These are phyloP conservation scores for Lenzites betulinus DNA, from an alignment of 768 basidiomycete genomes.

Conservation along the genomic window DNA sequence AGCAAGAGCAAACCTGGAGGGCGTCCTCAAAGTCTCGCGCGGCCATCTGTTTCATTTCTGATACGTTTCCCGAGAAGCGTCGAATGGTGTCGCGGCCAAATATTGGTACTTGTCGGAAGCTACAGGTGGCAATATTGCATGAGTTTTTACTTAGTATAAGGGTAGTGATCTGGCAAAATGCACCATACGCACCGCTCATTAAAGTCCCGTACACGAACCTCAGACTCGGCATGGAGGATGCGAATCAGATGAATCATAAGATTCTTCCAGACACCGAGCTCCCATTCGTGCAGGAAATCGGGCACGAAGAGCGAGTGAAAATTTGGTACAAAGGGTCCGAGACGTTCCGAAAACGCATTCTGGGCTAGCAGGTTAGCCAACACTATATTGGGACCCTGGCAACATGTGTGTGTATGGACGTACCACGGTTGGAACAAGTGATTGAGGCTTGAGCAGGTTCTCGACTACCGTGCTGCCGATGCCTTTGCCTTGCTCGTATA, in stretches of 20 bases:
- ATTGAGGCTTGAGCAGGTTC: slow-evolving; percentile 14
- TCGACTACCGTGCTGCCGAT: slow-evolving; percentile 14
- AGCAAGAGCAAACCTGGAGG: slow-evolving; percentile 1
- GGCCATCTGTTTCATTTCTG: slow-evolving; percentile 28
- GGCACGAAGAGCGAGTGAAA: slow-evolving; percentile 29
- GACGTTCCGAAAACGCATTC: slow-evolving; percentile 35
- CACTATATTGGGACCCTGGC: background rate
- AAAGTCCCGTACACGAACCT: background rate
- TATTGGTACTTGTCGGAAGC: slow-evolving; percentile 27
- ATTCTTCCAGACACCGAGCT: slow-evolving; percentile 36
- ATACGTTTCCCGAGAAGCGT: slow-evolving; percentile 26
- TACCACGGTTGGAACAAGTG: slow-evolving; percentile 27
- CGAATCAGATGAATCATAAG: slow-evolving; percentile 23
- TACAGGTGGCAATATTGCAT: background rate
- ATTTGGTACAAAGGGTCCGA: slow-evolving; percentile 28
- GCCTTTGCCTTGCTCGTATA: slow-evolving; percentile 21
- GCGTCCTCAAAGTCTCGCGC: slow-evolving; percentile 33
- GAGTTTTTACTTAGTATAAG: no score
- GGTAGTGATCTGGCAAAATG: background rate
- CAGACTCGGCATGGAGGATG: slow-evolving; percentile 13
- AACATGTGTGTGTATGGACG: background rate
- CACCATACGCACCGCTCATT: background rate
- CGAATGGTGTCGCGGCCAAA: slow-evolving; percentile 31
- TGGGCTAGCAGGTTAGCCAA: slow-evolving; percentile 9
- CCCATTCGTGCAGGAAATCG: slow-evolving; percentile 38